Evolutionary conservation across 1,139 yeast species (phyloP).

Genomic region (Kodamaea alishanica): DNA sequence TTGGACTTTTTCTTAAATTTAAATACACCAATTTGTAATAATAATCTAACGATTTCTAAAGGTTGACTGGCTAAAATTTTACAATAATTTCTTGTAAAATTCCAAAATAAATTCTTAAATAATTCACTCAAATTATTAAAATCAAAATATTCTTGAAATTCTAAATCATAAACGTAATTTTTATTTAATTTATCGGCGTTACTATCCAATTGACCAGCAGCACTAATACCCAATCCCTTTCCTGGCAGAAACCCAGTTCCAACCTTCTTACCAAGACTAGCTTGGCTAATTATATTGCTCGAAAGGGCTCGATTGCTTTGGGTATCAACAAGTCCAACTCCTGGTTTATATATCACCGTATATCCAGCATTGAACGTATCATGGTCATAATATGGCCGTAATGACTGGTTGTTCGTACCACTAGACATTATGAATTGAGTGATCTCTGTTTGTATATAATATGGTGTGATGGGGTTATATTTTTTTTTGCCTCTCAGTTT

Average conservation of each 20-base stretch:
- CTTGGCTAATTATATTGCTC: constrained; percentile 5
- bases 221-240: constrained; percentile 23
- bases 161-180: constrained; percentile 59
- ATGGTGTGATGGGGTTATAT: no score
- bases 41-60: constrained; percentile 74
- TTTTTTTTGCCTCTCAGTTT: no score
- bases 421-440: background rate
- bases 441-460: background rate
- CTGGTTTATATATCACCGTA: constrained; percentile 57
- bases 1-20: constrained; percentile 16
- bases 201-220: constrained; percentile 10
- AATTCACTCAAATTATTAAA: constrained; percentile 53
- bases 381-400: constrained; percentile 74
- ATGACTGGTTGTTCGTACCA: constrained; percentile 12
- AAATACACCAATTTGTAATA: constrained; percentile 76
- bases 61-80: constrained; percentile 78
- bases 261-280: constrained; percentile 7
- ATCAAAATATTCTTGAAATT: constrained; percentile 65
- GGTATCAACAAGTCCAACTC: constrained; percentile 52
- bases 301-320: constrained; percentile 35
- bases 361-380: constrained; percentile 67
- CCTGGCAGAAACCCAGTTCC: constrained; percentile 15
- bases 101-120: constrained; percentile 49
- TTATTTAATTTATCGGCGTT: constrained; percentile 22
- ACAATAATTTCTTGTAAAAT: constrained; percentile 64